Evolutionary conservation across 129 eudicot genomes (phyloP).

Genomic region (Flaveria linearis): DNA sequence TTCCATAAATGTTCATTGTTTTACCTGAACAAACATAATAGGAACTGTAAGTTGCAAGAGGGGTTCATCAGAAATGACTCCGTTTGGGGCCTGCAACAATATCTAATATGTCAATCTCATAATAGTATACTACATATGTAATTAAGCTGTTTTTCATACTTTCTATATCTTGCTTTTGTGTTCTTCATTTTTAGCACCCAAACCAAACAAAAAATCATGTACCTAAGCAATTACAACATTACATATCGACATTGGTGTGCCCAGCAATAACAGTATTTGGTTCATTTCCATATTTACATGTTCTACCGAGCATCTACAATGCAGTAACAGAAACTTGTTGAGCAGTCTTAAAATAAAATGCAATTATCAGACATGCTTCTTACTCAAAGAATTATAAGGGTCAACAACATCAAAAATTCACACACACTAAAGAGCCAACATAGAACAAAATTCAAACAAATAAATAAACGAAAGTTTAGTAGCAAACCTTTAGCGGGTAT

Average conservation of each 20-base stretch:
- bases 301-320: background rate
- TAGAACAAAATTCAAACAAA: background rate
- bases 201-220: background rate
- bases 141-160: background rate
- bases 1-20: background rate
- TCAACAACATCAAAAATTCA: constrained; percentile 1
- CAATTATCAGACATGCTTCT: constrained; percentile 1
- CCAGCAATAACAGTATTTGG: background rate
- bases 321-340: constrained; percentile 5
- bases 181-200: background rate
- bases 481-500: constrained; percentile 70
- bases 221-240: background rate
- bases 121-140: background rate
- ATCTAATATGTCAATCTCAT: constrained; percentile 8
- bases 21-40: constrained; percentile 85
- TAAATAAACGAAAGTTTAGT: background rate
- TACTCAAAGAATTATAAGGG: background rate
- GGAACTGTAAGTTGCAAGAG: constrained; percentile 71
- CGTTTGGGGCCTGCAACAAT: constrained; percentile 59
- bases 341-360: background rate
- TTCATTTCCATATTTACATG: background rate
- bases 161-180: background rate
- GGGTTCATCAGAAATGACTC: constrained; percentile 62
- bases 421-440: background rate
- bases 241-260: no score